Percentiles rank a stretch among this genome's conserved stretches.
These are phyloP conservation scores for Ehretia macrophylla DNA, from an alignment of 257 asterid species.

Conservation along the genomic window DNA sequence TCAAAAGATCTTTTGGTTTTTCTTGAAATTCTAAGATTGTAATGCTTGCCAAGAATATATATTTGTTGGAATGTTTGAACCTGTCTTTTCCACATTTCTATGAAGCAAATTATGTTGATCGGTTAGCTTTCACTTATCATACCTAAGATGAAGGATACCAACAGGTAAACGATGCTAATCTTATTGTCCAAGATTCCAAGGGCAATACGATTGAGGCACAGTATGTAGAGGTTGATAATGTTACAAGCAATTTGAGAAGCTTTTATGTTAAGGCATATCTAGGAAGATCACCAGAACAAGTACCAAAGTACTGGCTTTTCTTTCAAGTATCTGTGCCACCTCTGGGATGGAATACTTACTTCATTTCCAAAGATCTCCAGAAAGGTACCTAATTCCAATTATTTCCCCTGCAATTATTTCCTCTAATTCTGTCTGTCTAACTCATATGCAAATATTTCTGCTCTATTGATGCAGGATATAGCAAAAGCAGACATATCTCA, in stretches of 20 bases:
- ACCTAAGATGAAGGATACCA: not conserved
- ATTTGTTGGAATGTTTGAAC: too few species aligned
- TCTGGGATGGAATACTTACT: slow-evolving; percentile 72
- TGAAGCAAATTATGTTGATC: too few species aligned
- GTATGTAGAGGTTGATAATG: slow-evolving; percentile 52
- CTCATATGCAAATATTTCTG: slow-evolving; percentile 7
- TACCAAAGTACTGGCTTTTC: slow-evolving; percentile 69
- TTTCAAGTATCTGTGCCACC: slow-evolving; percentile 66
- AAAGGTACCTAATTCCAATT: slow-evolving; percentile 28
- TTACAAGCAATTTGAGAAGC: slow-evolving; percentile 49
- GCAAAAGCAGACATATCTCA: slow-evolving; percentile 20
- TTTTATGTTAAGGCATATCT: slow-evolving; percentile 66
- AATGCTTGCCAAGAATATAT: too few species aligned
- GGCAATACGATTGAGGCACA: slow-evolving; percentile 54
- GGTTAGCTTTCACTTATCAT: not conserved
- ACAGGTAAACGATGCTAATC: slow-evolving; percentile 66
- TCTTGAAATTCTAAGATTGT: too few species aligned
- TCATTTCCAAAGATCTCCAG: slow-evolving; percentile 47
- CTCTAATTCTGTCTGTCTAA: not conserved
- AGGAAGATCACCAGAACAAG: slow-evolving; percentile 45
- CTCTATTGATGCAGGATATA: slow-evolving; percentile 37
- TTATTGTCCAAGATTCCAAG: slow-evolving; percentile 53
- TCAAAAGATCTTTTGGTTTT: too few species aligned
- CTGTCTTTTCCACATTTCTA: too few species aligned
- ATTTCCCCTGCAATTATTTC: not conserved